A percentile compares a stretch with the other conserved stretches of the same genome.
These are phyloP conservation scores for Boletus insuetus DNA, from an alignment of 768 basidiomycete species.

Conservation along the genomic window DNA sequence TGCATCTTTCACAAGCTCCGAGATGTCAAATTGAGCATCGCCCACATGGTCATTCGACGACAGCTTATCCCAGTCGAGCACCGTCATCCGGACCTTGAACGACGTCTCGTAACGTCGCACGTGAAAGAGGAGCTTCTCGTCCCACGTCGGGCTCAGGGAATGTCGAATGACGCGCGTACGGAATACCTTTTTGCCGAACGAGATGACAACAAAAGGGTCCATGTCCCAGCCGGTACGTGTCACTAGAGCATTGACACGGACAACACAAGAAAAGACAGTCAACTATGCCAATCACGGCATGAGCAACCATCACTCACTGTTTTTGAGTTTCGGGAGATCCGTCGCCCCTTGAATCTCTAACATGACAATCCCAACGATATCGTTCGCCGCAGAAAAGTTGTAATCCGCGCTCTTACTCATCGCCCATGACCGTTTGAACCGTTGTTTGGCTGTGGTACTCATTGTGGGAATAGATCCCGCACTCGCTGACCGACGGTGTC, in stretches of 20 bases:
- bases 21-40: constrained; percentile 67
- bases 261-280: neutral
- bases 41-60: constrained; percentile 88
- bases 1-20: constrained; percentile 63
- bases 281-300: neutral
- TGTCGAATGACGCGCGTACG: constrained; percentile 87
- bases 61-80: constrained; percentile 97
- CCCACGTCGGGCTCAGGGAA: constrained; percentile 84
- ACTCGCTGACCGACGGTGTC: constrained; percentile 33
- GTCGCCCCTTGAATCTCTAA: constrained; percentile 83
- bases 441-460: constrained; percentile 27
- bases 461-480: constrained; percentile 28
- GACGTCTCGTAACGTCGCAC: constrained; percentile 82
- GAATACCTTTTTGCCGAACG: constrained; percentile 97
- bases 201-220: constrained; percentile 96
- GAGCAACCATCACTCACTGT: constrained; percentile 55
- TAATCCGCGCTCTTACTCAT: constrained; percentile 41
- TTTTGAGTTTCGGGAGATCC: constrained; percentile 82
- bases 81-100: constrained; percentile 75
- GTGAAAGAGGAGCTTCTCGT: constrained; percentile 94
- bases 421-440: constrained; percentile 41
- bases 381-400: constrained; percentile 68
- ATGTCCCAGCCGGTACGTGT: constrained; percentile 90
- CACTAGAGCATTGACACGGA: constrained; percentile 43
- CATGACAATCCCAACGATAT: constrained; percentile 93